Evolutionary conservation across 192 early-diverging fungal species (phyloP).

Genomic region (Backusella sp.): DNA sequence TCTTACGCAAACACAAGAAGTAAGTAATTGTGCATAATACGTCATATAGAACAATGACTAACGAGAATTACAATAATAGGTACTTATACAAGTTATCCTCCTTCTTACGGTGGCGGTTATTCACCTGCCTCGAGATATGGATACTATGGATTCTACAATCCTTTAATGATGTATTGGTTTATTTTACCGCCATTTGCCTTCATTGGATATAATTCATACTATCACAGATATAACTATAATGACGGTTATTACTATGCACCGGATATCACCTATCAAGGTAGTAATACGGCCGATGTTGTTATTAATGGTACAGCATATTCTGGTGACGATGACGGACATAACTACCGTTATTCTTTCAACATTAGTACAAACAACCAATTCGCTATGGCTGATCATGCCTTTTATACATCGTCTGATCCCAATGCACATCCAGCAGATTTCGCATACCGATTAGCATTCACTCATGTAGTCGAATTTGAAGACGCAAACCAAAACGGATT

Average conservation of each 20-base stretch:
- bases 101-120: constrained; percentile 29
- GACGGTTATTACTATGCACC: constrained; percentile 38
- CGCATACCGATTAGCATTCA: constrained; percentile 26
- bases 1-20: constrained; percentile 7
- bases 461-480: constrained; percentile 31
- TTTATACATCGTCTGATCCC: constrained; percentile 30
- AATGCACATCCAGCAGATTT: constrained; percentile 33
- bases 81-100: constrained; percentile 25
- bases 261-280: constrained; percentile 7
- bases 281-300: constrained; percentile 18
- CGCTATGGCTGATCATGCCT: constrained; percentile 25
- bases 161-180: constrained; percentile 26
- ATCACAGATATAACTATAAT: constrained; percentile 29
- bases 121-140: constrained; percentile 25
- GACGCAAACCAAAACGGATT: constrained; percentile 36
- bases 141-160: constrained; percentile 33
- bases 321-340: constrained; percentile 9
- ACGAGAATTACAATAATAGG: background rate
- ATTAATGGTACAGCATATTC: constrained; percentile 33
- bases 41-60: background rate
- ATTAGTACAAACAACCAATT: constrained; percentile 17
- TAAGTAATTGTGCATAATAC: background rate
- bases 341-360: constrained; percentile 28
- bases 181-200: constrained; percentile 27
- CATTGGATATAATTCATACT: constrained; percentile 25